A percentile compares a stretch with the other conserved stretches of the same genome.
Conservation (phyloP, 371 early-diverging fungal genomes). For the Vairimorpha ceranae region DNA sequence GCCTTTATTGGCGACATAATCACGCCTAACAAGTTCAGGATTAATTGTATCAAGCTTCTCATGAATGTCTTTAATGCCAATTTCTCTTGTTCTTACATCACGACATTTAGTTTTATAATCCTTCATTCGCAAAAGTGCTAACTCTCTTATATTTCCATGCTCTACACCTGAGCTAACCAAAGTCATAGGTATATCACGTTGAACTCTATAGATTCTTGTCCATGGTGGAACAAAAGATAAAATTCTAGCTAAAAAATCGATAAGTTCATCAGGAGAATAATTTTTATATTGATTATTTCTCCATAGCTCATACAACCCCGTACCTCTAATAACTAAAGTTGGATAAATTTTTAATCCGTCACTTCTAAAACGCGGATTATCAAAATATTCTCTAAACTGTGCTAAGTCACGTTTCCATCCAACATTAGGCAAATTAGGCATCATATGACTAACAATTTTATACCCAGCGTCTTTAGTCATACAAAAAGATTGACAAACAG, state of each 20-base stretch:
- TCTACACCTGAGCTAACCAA: slow-evolving; percentile 97
- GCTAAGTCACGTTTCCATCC: slow-evolving; percentile 97
- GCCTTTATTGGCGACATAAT: slow-evolving; percentile 94
- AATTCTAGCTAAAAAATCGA: slow-evolving; percentile 90
- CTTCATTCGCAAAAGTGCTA: slow-evolving; percentile 87
- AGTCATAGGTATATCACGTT: slow-evolving; percentile 99
- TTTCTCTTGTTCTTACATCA: slow-evolving; percentile 96
- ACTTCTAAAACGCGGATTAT: slow-evolving; percentile 91
- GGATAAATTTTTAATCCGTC: slow-evolving; percentile 99
- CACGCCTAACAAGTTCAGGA: slow-evolving; percentile 89
- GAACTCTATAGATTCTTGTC: slow-evolving; percentile 98
- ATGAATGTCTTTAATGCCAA: slow-evolving; percentile 96
- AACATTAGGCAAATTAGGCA: slow-evolving; percentile 99
- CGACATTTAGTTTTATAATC: slow-evolving; percentile 91
- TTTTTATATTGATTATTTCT: slow-evolving; percentile 90
- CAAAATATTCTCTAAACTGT: slow-evolving; percentile 95
- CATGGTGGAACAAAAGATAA: slow-evolving; percentile 96
- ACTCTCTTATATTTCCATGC: slow-evolving; percentile 92
- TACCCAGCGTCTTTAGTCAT: slow-evolving; percentile 96
- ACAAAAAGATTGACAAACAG: slow-evolving; percentile 90
- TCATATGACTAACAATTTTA: slow-evolving; percentile 99
- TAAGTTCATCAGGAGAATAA: slow-evolving; percentile 91
- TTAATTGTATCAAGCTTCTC: slow-evolving; percentile 77
- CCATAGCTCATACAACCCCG: slow-evolving; percentile 98
- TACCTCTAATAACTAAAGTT: slow-evolving; percentile 96